Percentiles rank a stretch among this genome's conserved stretches.
phyloP scores from a whole-genome alignment of 257 asterid genomes.

The Scutellaria barbata region DNA sequence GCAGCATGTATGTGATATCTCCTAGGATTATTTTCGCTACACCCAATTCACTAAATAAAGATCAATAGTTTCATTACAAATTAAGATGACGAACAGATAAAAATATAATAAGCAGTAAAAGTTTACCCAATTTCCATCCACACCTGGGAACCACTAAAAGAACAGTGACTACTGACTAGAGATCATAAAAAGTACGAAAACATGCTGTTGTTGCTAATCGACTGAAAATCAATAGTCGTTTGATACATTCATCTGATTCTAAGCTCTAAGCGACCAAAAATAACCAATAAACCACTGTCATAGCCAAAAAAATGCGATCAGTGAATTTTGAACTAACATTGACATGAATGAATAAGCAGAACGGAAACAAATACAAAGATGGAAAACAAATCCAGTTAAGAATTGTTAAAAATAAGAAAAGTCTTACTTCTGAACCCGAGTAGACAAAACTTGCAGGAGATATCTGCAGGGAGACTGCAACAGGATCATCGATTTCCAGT shows the following conservation, averaged over 20 bases:
- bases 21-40: not conserved
- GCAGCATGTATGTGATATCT: not conserved
- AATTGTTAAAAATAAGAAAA: not conserved
- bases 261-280: slow-evolving; percentile 6
- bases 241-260: slow-evolving; percentile 2
- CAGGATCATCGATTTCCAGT: slow-evolving; percentile 68
- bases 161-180: slow-evolving; percentile 6
- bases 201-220: slow-evolving; percentile 13
- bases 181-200: not conserved
- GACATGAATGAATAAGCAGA: not conserved
- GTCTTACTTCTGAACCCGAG: slow-evolving; percentile 73
- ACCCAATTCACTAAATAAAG: not conserved
- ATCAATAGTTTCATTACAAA: not conserved
- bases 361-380: not conserved
- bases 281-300: slow-evolving; percentile 14
- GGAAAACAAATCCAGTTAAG: not conserved
- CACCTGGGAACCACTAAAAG: slow-evolving; percentile 12
- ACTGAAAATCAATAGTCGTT: slow-evolving; percentile 10
- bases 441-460: slow-evolving; percentile 88
- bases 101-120: slow-evolving; percentile 12
- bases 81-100: not conserved
- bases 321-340: not conserved
- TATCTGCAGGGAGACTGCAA: slow-evolving; percentile 87
- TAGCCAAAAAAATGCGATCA: not conserved
- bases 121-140: not conserved